phyloP scores from a whole-genome alignment of 2,329 filamentous ascomycete genomes.

The Tolypocladium ophioglossoides region DNA sequence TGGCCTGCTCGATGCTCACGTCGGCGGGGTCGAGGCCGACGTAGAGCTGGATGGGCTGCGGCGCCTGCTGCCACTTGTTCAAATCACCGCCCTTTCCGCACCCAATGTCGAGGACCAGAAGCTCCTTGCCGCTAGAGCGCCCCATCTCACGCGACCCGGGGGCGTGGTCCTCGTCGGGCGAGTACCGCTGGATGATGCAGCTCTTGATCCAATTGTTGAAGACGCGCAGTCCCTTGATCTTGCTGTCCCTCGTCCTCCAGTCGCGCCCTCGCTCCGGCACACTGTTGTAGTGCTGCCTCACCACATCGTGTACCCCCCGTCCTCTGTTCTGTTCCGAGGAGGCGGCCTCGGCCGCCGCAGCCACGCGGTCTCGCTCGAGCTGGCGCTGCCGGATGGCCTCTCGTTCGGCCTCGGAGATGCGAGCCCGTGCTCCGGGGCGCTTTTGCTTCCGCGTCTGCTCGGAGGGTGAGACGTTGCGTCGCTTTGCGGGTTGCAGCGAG shows the following conservation, averaged over 20 bases:
- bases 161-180: conserved; percentile 63
- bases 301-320: conserved; percentile 65
- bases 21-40: conserved; percentile 91
- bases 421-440: conserved; percentile 54
- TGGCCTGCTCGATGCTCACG: conserved; percentile 82
- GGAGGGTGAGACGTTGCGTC: conserved; percentile 44
- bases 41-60: conserved; percentile 84
- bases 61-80: conserved; percentile 90
- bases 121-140: conserved; percentile 41
- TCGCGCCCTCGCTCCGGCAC: conserved; percentile 88
- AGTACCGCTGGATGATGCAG: conserved; percentile 93
- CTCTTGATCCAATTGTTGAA: conserved; percentile 99
- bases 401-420: conserved; percentile 56
- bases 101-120: conserved; percentile 85
- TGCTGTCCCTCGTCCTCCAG: conserved; percentile 88
- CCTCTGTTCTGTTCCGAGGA: conserved; percentile 28
- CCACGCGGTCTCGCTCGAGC: conserved; percentile 41
- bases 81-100: conserved; percentile 96
- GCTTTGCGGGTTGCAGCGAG: conserved; percentile 46
- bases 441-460: conserved; percentile 55
- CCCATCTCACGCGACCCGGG: conserved; percentile 47
- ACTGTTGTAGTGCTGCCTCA: conserved; percentile 89
- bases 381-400: conserved; percentile 56
- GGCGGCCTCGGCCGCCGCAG: conserved; percentile 23
- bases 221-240: conserved; percentile 85